Evolutionary conservation across 1,139 yeast species (phyloP).

Genomic region (Yamadazyma triangularis): DNA sequence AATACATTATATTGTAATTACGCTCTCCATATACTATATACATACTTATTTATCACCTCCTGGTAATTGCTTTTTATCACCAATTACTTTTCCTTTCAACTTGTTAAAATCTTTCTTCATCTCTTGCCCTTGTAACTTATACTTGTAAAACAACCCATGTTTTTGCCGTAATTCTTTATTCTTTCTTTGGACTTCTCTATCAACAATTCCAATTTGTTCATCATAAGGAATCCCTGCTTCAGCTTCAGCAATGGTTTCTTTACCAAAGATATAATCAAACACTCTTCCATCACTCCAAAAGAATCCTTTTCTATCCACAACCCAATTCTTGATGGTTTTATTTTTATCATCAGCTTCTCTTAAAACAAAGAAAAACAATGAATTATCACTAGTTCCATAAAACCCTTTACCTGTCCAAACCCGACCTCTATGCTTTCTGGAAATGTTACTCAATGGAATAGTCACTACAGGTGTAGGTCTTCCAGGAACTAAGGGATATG

Average conservation of each 20-base stretch:
- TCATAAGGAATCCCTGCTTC: constrained; percentile 75
- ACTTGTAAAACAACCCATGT: constrained; percentile 39
- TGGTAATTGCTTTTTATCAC: too few relatives aligned
- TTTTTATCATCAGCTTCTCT: constrained; percentile 45
- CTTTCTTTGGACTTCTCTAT: constrained; percentile 36
- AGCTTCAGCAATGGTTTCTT: constrained; percentile 69
- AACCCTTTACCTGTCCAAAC: constrained; percentile 86
- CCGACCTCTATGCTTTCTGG: constrained; percentile 57
- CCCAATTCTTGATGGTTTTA: constrained; percentile 54
- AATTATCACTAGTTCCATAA: constrained; percentile 76
- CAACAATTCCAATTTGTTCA: constrained; percentile 41
- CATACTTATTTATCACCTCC: constrained; percentile 1
- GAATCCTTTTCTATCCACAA: constrained; percentile 77
- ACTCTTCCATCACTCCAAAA: constrained; percentile 92
- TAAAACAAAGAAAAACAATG: constrained; percentile 69
- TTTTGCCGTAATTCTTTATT: constrained; percentile 33
- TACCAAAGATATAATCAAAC: constrained; percentile 74
- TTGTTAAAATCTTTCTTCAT: constrained; percentile 26
- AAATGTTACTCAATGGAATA: constrained; percentile 53
- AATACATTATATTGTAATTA: not conserved
- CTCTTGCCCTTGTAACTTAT: constrained; percentile 35
- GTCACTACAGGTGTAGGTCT: constrained; percentile 72
- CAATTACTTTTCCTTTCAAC: constrained; percentile 12
- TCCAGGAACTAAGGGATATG: constrained; percentile 75
- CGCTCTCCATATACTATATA: not conserved